Base-by-base conservation (phyloP, 192 early-diverging fungal genomes). In the Backusella westeae region DNA sequence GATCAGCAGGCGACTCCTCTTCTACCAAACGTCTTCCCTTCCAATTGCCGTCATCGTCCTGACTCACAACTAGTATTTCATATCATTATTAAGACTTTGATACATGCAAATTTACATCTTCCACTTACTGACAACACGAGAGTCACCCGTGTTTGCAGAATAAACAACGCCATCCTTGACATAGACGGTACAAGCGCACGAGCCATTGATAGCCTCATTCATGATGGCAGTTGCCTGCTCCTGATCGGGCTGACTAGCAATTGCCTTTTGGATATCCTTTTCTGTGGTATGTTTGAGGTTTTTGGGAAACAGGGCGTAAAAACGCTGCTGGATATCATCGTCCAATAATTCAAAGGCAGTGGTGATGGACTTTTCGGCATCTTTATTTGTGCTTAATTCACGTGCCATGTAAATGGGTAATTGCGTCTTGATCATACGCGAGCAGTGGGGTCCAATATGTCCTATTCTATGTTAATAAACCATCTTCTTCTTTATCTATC, bases 41-140 rank as follows among this genome's bases (percentile, higher is more conserved):
- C 32, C 91, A 90, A 17, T 88, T 84, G 17, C 82, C 68, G 49
- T 91, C 84, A 78, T 94, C 93, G 3, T 88, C 90, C 6, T 94
- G 94, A 78, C 95, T 93, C 63, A 94, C 94, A 21, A 80, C 77
- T 65, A 82, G 0, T 44, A 19, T 14, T 15, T 17, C 17, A 0
- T 3, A 17, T 44, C 42, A 44, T 1, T 4, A 44, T 44, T 3
- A 15, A 44, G 0, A 39, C 38, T 39, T 39, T 39, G 38, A 39
- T 6, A 38, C 34, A 36, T 19, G 19, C 17, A 38, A 21, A 8
- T 8, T 68, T 14, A 19, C n/a, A 17, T 23, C 15, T 26, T 15
- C 9, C 12, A 69, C 78, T 82, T 86, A 74, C 89, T 32, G 12
- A 88, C 82, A 4, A 87, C 87, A 26, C 89, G 81, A 34, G 84